Evolutionary conservation across 768 basidiomycete genomes (phyloP), one percentile per base, ranked within the genome.

Genomic region (Calocera cornea): DNA sequence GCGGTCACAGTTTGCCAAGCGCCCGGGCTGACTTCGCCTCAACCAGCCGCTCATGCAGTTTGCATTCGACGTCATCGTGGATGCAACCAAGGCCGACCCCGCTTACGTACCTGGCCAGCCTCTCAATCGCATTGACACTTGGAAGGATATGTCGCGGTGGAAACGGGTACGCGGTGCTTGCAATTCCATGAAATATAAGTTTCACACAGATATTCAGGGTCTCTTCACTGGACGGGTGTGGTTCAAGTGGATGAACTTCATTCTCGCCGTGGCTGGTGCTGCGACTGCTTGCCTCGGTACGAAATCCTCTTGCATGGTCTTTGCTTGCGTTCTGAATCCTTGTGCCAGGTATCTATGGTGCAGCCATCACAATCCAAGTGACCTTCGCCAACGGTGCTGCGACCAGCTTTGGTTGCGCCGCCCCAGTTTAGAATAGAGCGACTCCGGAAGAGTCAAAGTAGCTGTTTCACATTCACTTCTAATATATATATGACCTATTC

Each of bases 231-330:
- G 54, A 10, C 24, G 54, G 22, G 54, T 60, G 19, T 60, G 54
- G 54, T 60, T 60, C 31, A 60, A 60, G 31, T 60, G 54, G 54
- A 60, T 60, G 54, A 60, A 60, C 54, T 60, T 60, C 54, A 33
- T 60, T 10, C 54, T 60, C 31, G 54, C 14, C 31, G 11, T 60
- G 14, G 54, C 54, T 29, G 54, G 54, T 19, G 54, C 54, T 3
- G 54, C 54, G 2, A 60, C 54, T 16, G 54, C 54, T 29, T 60
- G 54, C 22, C 54, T 60, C 7, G 54, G 54, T 60, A 60, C 31
- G 44, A 60, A 5, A 8, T 27, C 14, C 31, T 2, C 27, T 29
- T 8, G 5, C 44, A 38, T 19, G 19, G 8, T 8, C 24, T 47
- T 47, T 5, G 31, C 27, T 27, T 2, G 27, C 19, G 54, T 7